Percentiles rank a stretch among this genome's conserved stretches.
These are phyloP conservation scores for Plantago elongata DNA, from an alignment of 257 asterid genomes.

Conservation along the genomic window DNA sequence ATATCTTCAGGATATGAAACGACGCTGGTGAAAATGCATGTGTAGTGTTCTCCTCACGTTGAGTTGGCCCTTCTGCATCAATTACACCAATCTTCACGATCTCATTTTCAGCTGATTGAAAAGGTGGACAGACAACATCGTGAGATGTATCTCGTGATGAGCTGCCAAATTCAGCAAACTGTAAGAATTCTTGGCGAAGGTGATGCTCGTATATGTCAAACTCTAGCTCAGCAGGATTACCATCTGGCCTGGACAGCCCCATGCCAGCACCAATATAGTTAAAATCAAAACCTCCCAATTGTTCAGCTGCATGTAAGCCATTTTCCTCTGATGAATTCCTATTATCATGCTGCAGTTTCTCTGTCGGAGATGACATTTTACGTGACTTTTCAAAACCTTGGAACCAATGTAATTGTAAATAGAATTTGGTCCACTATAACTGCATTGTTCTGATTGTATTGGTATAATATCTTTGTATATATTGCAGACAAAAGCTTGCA, in stretches of 20 bases:
- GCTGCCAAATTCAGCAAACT: slow-evolving; percentile 8
- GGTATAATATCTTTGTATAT: too few relatives aligned
- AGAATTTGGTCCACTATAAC: too few relatives aligned
- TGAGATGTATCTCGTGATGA: background rate
- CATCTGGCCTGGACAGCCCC: background rate
- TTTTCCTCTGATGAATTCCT: slow-evolving; percentile 1
- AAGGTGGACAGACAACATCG: background rate
- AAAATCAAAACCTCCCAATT: background rate
- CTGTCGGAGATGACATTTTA: background rate
- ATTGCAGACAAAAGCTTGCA: too few relatives aligned
- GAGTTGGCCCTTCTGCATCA: background rate
- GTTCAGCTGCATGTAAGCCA: slow-evolving; percentile 1
- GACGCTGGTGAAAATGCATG: background rate
- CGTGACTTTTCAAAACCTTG: background rate
- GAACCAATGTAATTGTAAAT: too few relatives aligned
- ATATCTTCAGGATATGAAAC: background rate
- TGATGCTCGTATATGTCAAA: background rate
- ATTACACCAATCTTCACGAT: background rate
- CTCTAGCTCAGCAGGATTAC: background rate
- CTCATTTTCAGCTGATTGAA: background rate
- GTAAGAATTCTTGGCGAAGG: background rate
- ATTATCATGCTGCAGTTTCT: background rate
- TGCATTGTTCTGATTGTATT: too few relatives aligned
- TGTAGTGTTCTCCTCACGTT: background rate
- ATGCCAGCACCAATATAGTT: background rate